These are phyloP conservation scores for Exophiala lecanii-corni DNA, from an alignment of 2,329 filamentous ascomycete genomes.

Conservation along the genomic window DNA sequence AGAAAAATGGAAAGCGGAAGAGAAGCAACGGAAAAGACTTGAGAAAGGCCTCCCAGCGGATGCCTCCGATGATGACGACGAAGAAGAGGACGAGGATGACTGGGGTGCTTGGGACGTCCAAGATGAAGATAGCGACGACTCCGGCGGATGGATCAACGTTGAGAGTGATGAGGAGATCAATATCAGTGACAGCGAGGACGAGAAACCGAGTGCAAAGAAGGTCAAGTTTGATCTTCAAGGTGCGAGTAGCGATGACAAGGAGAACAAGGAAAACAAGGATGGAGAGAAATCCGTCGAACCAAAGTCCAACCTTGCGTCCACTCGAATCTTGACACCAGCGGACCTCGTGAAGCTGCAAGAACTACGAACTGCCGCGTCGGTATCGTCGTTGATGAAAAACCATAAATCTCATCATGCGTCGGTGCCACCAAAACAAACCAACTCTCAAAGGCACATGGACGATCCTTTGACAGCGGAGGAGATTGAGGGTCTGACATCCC, in stretches of 20 bases:
- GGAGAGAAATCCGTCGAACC: conserved; percentile 24
- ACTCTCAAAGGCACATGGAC: conserved; percentile 64
- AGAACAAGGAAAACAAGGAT: conserved; percentile 34
- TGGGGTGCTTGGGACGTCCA: conserved; percentile 59
- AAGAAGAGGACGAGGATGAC: conserved; percentile 55
- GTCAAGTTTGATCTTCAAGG: conserved; percentile 47
- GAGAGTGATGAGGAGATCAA: conserved; percentile 73
- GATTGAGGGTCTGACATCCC: conserved; percentile 78
- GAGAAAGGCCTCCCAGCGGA: conserved; percentile 64
- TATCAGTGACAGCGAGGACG: conserved; percentile 69
- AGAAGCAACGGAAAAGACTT: conserved; percentile 66
- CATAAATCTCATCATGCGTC: conserved; percentile 41
- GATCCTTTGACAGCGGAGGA: conserved; percentile 85
- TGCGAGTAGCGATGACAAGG: conserved; percentile 31
- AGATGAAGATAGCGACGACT: conserved; percentile 60
- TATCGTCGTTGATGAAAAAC: conserved; percentile 56
- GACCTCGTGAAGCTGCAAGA: conserved; percentile 94
- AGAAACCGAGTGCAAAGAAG: conserved; percentile 61
- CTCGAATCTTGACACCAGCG: conserved; percentile 87
- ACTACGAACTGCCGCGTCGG: conserved; percentile 67
- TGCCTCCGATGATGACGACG: conserved; percentile 56
- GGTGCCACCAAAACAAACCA: conserved; percentile 39
- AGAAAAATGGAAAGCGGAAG: conserved; percentile 89
- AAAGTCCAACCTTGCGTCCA: conserved; percentile 74
- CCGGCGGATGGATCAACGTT: conserved; percentile 90